A percentile compares a stretch with the other conserved stretches of the same genome.
Evolutionary conservation across 176 grass and related monocot genomes (phyloP).

Genomic region (Musa troglodytarum): DNA sequence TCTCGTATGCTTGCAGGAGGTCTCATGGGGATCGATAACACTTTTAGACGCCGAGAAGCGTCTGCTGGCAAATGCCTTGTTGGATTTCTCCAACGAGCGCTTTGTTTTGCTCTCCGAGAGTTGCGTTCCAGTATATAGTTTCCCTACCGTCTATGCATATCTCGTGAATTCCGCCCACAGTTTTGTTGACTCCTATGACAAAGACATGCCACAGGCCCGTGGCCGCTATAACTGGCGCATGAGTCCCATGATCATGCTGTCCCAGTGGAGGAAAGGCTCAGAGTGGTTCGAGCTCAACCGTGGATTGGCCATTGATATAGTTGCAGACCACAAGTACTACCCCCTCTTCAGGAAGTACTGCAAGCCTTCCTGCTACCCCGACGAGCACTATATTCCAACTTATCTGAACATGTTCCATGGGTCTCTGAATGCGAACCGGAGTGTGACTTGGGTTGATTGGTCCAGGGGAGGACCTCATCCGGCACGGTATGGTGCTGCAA

Average conservation of each 20-base stretch:
- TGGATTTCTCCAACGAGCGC: conserved; percentile 82
- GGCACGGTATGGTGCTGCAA: conserved; percentile 27
- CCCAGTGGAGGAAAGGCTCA: conserved; percentile 68
- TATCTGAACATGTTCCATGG: conserved; percentile 46
- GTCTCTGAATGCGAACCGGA: conserved; percentile 50
- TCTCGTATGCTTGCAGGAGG: conserved; percentile 16
- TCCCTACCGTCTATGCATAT: conserved; percentile 52
- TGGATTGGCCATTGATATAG: conserved; percentile 30
- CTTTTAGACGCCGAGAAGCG: conserved; percentile 81
- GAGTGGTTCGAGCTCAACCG: conserved; percentile 69
- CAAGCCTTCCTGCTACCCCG: conserved; percentile 66
- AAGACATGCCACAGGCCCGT: conserved; percentile 27
- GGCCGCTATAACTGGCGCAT: conserved; percentile 58
- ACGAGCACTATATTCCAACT: conserved; percentile 79
- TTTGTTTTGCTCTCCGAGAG: conserved; percentile 86
- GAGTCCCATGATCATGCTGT: conserved; percentile 44
- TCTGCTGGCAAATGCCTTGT: conserved; percentile 66
- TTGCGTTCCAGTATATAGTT: conserved; percentile 70
- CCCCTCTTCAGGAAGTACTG: conserved; percentile 47
- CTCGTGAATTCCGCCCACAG: conserved; percentile 52
- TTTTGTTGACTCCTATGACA: conserved; percentile 61
- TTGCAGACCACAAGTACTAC: conserved; percentile 44
- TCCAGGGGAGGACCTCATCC: conserved; percentile 41
- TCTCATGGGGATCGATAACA: conserved; percentile 52
- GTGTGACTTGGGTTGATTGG: conserved; percentile 75